Percentiles rank a stretch among this genome's conserved stretches.
These are phyloP conservation scores for Epichloe festucae DNA, from an alignment of 2,329 filamentous ascomycete genomes.

Conservation along the genomic window DNA sequence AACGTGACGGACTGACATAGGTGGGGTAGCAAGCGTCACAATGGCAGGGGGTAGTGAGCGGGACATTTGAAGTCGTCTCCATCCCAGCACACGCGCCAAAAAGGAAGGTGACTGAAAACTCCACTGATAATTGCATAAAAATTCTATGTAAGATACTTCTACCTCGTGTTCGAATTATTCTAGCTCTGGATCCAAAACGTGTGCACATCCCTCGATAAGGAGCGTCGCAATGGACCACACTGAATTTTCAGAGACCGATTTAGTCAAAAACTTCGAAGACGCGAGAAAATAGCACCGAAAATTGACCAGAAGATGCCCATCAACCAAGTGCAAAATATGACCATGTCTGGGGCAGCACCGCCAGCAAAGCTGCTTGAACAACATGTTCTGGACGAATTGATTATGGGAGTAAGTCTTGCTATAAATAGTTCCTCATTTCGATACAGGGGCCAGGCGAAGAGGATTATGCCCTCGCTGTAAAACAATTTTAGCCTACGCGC, in stretches of 20 bases:
- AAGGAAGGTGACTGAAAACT: not conserved
- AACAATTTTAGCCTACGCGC: not conserved
- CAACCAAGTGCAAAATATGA: not conserved
- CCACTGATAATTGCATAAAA: no score
- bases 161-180: no score
- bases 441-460: not conserved
- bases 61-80: not conserved
- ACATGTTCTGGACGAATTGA: conserved; percentile 33
- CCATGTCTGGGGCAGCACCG: not conserved
- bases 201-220: no score
- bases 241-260: not conserved
- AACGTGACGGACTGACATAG: not conserved
- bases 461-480: not conserved
- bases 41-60: no score
- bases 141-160: no score
- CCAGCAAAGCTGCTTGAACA: conserved; percentile 11
- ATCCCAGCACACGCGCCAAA: not conserved
- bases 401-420: conserved; percentile 37
- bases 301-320: not conserved
- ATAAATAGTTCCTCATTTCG: not conserved
- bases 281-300: not conserved
- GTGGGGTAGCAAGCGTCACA: not conserved
- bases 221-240: not conserved
- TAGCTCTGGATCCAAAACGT: no score
- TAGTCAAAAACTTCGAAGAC: no score